Evolutionary conservation across 2,329 filamentous ascomycete species (phyloP).

Genomic region (Aphanoascus verrucosus): DNA sequence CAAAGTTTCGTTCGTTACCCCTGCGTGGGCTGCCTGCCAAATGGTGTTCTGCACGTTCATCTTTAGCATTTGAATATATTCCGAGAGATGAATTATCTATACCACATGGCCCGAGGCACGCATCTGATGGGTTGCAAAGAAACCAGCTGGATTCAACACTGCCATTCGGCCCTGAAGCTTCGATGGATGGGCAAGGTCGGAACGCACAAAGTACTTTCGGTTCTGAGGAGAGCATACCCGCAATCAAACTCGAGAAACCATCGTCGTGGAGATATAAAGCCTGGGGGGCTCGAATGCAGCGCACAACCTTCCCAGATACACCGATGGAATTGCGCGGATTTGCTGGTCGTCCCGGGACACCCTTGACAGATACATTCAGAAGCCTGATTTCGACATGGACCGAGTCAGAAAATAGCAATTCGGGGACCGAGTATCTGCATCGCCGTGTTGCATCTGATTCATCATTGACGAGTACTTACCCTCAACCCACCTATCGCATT

Average conservation of each 20-base stretch:
- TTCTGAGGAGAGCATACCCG: not conserved
- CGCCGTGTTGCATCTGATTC: conserved; percentile 1
- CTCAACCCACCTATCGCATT: not conserved
- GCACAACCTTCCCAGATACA: conserved; percentile 20
- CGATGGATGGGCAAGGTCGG: too few species aligned
- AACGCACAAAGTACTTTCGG: not conserved
- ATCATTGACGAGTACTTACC: not conserved
- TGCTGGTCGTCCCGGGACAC: conserved; percentile 30
- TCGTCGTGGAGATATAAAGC: conserved; percentile 24
- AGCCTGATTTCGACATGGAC: conserved; percentile 16
- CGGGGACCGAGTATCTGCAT: not conserved
- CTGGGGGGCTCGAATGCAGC: conserved; percentile 32
- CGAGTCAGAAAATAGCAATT: not conserved
- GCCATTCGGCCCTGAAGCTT: not conserved
- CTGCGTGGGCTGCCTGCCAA: not conserved
- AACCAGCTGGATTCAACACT: not conserved
- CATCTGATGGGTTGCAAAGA: not conserved
- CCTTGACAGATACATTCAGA: conserved; percentile 22
- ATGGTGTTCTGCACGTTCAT: conserved; percentile 2
- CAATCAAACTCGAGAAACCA: not conserved
- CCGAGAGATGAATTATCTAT: not conserved
- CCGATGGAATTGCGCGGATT: conserved; percentile 16
- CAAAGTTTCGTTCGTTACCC: not conserved
- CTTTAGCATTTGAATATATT: not conserved
- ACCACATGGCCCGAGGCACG: not conserved